phyloP scores from a whole-genome alignment of 805 yeast genomes.

The Yamadazyma scolyti region DNA sequence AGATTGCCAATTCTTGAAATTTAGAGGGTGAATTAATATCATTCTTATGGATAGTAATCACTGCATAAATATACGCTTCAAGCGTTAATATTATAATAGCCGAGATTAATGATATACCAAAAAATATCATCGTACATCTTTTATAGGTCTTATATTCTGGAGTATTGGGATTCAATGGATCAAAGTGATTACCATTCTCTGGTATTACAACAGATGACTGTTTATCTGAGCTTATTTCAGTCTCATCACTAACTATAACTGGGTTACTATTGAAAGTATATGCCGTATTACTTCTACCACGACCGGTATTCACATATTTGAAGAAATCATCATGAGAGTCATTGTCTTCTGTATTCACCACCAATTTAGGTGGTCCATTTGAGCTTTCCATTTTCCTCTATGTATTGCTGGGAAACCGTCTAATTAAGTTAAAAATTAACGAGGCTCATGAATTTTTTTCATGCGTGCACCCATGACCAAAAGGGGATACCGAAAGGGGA shows the following conservation, averaged over 20 bases:
- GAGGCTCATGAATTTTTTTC: too few species aligned
- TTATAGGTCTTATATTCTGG: conserved; percentile 3
- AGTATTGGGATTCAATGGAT: conserved; percentile 7
- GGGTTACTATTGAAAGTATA: conserved; percentile 60
- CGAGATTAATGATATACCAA: conserved; percentile 26
- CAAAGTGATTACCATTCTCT: conserved; percentile 1
- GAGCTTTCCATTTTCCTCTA: too few species aligned
- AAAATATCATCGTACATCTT: conserved; percentile 13
- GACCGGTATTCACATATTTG: conserved; percentile 4
- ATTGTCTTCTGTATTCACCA: conserved; percentile 32
- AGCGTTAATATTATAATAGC: conserved; percentile 32
- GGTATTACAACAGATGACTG: too few species aligned
- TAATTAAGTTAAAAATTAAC: too few species aligned
- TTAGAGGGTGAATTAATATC: conserved; percentile 13
- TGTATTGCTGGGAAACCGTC: too few species aligned
- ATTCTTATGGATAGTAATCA: conserved; percentile 29
- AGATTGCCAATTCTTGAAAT: conserved; percentile 34
- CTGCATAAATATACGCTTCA: conserved; percentile 38
- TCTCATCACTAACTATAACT: conserved; percentile 38
- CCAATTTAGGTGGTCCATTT: not conserved
- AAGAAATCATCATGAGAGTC: conserved; percentile 4
- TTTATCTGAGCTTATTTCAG: not conserved
- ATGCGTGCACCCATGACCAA: too few species aligned
- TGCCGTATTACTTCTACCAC: conserved; percentile 27
- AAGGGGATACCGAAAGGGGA: too few species aligned